These are phyloP conservation scores for Pythium dissimile DNA, from an alignment of 352 stramenopile species.

Conservation along the genomic window DNA sequence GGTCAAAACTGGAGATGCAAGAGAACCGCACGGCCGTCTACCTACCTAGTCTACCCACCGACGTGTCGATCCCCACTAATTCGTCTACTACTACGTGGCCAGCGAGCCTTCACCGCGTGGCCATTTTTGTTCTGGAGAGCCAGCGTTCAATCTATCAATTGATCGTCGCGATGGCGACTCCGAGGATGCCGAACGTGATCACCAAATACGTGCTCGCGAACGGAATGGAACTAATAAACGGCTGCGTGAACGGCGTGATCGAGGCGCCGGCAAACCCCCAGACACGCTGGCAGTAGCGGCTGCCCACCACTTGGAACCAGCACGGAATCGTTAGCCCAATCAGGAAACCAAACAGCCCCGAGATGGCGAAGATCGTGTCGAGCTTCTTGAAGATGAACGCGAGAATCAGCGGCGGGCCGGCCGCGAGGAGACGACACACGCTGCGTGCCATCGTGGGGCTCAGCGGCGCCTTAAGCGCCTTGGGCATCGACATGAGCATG, in stretches of 20 bases:
- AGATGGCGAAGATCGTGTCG: constrained; percentile 81
- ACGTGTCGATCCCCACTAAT: too few species aligned
- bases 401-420: constrained; percentile 65
- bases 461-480: constrained; percentile 47
- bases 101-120: too few species aligned
- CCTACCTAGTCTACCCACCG: too few species aligned
- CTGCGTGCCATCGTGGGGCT: constrained; percentile 42
- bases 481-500: constrained; percentile 80
- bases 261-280: constrained; percentile 64
- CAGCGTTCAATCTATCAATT: constrained; percentile 43
- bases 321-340: constrained; percentile 75
- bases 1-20: too few species aligned
- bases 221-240: constrained; percentile 56
- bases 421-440: constrained; percentile 61
- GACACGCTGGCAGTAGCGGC: constrained; percentile 69
- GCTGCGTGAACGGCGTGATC: constrained; percentile 70
- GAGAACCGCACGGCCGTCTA: too few species aligned
- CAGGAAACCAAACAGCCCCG: constrained; percentile 75
- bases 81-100: too few species aligned
- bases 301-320: constrained; percentile 84
- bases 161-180: constrained; percentile 61
- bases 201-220: constrained; percentile 59
- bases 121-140: too few species aligned
- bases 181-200: constrained; percentile 68
- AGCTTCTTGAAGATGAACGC: constrained; percentile 83